Evolutionary conservation across 768 basidiomycete genomes (phyloP), one percentile per base, ranked within the genome.

Genomic region (Mycena olivaceomarginata): DNA sequence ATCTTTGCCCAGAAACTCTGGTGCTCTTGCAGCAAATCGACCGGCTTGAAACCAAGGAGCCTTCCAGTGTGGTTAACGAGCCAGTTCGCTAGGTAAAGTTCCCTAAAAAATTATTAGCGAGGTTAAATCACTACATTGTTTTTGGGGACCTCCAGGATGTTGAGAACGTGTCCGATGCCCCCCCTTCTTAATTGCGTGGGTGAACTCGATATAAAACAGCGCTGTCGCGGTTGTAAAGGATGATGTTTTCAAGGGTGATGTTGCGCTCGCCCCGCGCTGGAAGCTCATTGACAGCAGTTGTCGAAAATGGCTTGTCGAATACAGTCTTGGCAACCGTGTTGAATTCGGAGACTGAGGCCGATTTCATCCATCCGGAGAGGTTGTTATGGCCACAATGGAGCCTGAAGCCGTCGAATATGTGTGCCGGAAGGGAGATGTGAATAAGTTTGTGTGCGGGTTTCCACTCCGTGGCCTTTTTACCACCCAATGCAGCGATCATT

Each of bases 101-200:
- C n/a, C n/a, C n/a, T n/a, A n/a, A n/a, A n/a, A n/a, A n/a, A n/a
- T n/a, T n/a, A n/a, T n/a, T n/a, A n/a, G n/a, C n/a, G n/a, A n/a
- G n/a, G n/a, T n/a, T n/a, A n/a, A n/a, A n/a, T n/a, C n/a, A n/a
- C n/a, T n/a, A n/a, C 80, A 80, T 81, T n/a, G 76, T 76, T 4
- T 64, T 65, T 22, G 56, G 43, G 2, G 65, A 40, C 25, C 79
- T 60, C 72, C 20, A 80, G 43, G 5, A 78, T 69, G 39, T 77
- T 76, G 15, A 79, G 64, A 12, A 82, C 80, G 8, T 78, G 70
- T 13, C 82, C 82, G 20, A 82, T 80, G 40, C 80, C 82, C 0
- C 82, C 82, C 25, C 41, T 25, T 25, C n/a, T 81, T 82, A 67
- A 82, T 77, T 0, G 82, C 81, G 25, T 67, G 70, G 0, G 53